Base-by-base conservation (phyloP, 1,284 basidiomycete genomes). In the Apiotrichum siamense region DNA sequence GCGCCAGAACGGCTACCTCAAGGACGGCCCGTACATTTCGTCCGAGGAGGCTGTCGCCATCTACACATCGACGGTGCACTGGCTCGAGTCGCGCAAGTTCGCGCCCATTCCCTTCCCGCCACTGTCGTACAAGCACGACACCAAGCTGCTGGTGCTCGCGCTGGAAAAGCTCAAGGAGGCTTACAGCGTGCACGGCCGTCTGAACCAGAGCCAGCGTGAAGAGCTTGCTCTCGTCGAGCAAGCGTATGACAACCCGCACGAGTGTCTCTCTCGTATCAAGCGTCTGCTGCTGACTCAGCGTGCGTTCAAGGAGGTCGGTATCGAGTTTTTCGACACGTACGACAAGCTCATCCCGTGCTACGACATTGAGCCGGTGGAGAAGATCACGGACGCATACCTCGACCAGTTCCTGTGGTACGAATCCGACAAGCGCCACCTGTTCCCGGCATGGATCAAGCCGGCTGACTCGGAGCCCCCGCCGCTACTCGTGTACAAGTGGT, bases 21-120 rank as follows among this genome's bases (percentile, higher is more conserved):
- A 97, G 78, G 93, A 97, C 73, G 92, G 92, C 47, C 91, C 92
- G 13, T 96, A 97, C 70, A 90, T 97, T 70, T 93, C 88, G 62
- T 89, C 92, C 7, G 93, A 97, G 72, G 93, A 97, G 72, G 93
- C 92, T 45, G 92, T 97, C 18, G 92, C 92, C 2, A 90, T 97
- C 66, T 97, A 97, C 75, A 94, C 92, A 0, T 89, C 91, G 17
- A 97, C 92, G 0, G 93, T 96, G 4, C 92, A 97, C 75, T 97
- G 92, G 92, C 79, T 97, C 25, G 93, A 97, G 74, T 90, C 86
- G 64, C 82, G 92, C 60, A 96, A 97, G 72, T 97, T 74, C 57
- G 87, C 91, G 7, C 93, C 93, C 1, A 97, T 97, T 63, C 92
- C 93, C 40, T 97, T 97, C 84, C 93, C 93, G 79, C 93, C 93